Base-by-base conservation (phyloP, 2,329 filamentous ascomycete genomes). In the Sarocladiaceae sp. region DNA sequence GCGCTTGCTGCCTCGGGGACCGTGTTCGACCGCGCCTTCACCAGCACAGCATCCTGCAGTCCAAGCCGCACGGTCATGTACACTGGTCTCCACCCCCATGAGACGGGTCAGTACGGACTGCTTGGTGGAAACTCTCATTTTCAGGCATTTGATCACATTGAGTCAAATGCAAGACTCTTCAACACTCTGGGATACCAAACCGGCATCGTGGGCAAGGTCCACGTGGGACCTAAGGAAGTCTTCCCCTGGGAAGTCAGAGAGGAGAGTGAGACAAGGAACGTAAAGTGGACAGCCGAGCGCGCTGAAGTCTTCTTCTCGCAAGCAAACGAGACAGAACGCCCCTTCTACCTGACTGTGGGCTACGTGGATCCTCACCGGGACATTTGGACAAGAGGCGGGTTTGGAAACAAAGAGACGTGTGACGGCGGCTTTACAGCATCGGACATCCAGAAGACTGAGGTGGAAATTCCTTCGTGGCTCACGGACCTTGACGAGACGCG, bases 41-140 rank as follows among this genome's bases (percentile, higher is more conserved):
- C 65, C 10, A 67, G 62, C 48, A 71, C 67, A 3, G 70, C 71
- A 0, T 74, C 69, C 0, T 74, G 71, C 54, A 71, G 66, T 45
- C 66, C 63, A 24, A 71, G 65, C 49, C 63, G 69, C 5, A 66
- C 68, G 0, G 64, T 65, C 13, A 65, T 74, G 16, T 74, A 73
- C 51, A 73, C 69, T 0, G 70, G 71, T 3, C 56, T 72, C 0
- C 70, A 74, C 44, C 71, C 68, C 0, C 69, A 70, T 45, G 53
- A 74, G 44, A 73, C 68, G 42, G 70, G 70, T 1, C 63, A 69
- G 47, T 73, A 73, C 40, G 71, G 70, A 1, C 60, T 73, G 4
- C 55, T 58, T 5, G 55, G 56, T 19, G 55, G 58, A 9, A 49
- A 52, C 33, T 59, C 64, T 47, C 66, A 70, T 46, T 74, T 75